Base-by-base conservation (phyloP, 768 basidiomycete species). In the Sistotremastrum suecicum region DNA sequence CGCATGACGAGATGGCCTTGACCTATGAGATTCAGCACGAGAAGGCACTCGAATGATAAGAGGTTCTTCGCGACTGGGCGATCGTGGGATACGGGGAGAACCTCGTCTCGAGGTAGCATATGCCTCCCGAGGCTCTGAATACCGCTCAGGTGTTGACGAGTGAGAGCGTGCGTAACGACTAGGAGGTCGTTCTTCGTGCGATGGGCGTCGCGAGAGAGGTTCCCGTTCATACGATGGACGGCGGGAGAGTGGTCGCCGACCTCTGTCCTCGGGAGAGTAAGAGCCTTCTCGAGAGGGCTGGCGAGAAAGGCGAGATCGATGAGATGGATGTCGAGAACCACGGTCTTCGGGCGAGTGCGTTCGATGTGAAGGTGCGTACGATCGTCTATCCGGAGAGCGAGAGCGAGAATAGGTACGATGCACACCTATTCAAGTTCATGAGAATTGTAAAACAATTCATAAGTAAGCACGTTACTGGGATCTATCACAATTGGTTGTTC, bases 301-400 rank as follows among this genome's bases (percentile, higher is more conserved):
- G 9, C 29, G 42, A 7, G 28, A 10, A 43, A 36, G 30, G 35
- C 11, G 43, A 35, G 11, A 20, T 20, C 20, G 20, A 43, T 20
- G 35, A 40, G 42, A 28, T 48, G 34, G 10, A n/a, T 33, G 45
- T 31, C 38, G 41, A 20, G 45, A 46, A 46, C 5, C 20, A 20
- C 20, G 20, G 20, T 20, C 20, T 20, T 20, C 20, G 20, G 20
- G 20, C 20, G 20, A 20, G 20, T 20, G 20, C 20, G 20, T 20
- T 20, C 20, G 20, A 20, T 20, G 20, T 20, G 20, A 20, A 20
- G 20, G 20, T 20, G 43, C 9, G 43, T 34, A 35, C 28, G 43
- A 44, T 44, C 8, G 32, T 8, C 28, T 34, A 35, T 12, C 10
- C 6, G 34, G 44, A 45, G 44, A 39, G 30, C 5, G 44, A 28